Evolutionary conservation across 495 filamentous ascomycete genomes (phyloP).

Genomic region (Delitschia confertaspora): DNA sequence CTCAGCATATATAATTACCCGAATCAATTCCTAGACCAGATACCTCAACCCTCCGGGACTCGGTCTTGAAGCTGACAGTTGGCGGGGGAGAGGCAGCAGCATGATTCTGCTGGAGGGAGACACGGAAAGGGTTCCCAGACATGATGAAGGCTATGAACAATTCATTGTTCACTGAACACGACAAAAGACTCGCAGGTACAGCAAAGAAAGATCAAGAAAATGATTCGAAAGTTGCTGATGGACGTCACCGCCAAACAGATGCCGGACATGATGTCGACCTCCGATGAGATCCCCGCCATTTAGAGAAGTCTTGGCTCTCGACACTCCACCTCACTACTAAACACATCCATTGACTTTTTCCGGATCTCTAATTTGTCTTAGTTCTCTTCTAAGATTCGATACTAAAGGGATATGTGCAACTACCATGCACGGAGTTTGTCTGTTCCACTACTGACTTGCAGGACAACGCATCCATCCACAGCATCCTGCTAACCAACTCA

Average conservation of each 20-base stretch:
- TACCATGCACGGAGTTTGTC: neutral
- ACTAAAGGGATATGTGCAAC: too few relatives aligned
- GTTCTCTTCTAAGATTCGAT: too few relatives aligned
- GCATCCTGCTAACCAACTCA: neutral
- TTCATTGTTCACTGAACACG: conserved; percentile 29
- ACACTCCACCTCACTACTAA: too few relatives aligned
- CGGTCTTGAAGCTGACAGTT: conserved; percentile 9
- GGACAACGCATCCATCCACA: neutral
- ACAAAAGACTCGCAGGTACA: conserved; percentile 6
- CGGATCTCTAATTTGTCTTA: too few relatives aligned
- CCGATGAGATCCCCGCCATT: too few relatives aligned
- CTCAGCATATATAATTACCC: conserved; percentile 8
- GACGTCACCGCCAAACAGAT: conserved; percentile 11
- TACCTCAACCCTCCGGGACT: conserved; percentile 8
- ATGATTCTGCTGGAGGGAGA: conserved; percentile 16
- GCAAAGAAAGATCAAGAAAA: too few relatives aligned
- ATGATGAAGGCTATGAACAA: conserved; percentile 28
- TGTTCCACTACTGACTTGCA: neutral
- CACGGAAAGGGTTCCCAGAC: conserved; percentile 36
- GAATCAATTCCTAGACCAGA: conserved; percentile 11
- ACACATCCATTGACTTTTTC: too few relatives aligned
- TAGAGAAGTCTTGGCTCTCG: too few relatives aligned
- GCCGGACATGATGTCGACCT: conserved; percentile 15
- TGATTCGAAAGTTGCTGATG: conserved; percentile 21
- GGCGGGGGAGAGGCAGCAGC: conserved; percentile 6